phyloP scores from a whole-genome alignment of 2,329 filamentous ascomycete genomes.

The Aureobasidium subglaciale region DNA sequence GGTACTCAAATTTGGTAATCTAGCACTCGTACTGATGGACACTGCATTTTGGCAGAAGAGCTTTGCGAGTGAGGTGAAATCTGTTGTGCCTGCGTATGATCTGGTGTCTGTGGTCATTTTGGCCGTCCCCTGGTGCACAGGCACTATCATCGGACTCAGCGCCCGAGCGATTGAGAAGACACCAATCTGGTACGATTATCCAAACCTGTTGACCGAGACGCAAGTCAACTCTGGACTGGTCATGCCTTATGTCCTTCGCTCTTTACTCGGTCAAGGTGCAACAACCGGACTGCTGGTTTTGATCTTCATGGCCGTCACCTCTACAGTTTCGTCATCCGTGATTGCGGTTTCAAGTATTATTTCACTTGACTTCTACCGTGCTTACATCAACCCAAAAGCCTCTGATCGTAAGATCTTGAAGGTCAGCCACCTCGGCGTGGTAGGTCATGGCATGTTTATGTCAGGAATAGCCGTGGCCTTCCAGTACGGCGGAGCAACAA shows the following conservation, averaged over 20 bases:
- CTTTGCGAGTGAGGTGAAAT: constrained; percentile 42
- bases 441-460: constrained; percentile 44
- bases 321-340: constrained; percentile 44
- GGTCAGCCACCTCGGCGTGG: constrained; percentile 42
- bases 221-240: constrained; percentile 41
- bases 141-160: constrained; percentile 41
- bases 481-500: constrained; percentile 44
- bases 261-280: constrained; percentile 37
- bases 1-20: constrained; percentile 44
- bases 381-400: constrained; percentile 43
- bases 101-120: constrained; percentile 41
- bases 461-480: constrained; percentile 41
- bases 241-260: constrained; percentile 41
- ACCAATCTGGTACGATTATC: constrained; percentile 40
- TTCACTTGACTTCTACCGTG: constrained; percentile 45
- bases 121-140: constrained; percentile 42
- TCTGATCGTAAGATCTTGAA: constrained; percentile 36
- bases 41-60: constrained; percentile 49
- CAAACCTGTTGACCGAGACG: constrained; percentile 32
- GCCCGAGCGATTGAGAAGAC: constrained; percentile 41
- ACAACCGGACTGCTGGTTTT: constrained; percentile 41
- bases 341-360: constrained; percentile 47
- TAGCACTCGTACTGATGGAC: constrained; percentile 46
- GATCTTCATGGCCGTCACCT: constrained; percentile 47
- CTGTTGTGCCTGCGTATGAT: constrained; percentile 43